These are phyloP conservation scores for Streptanthus diversifolius DNA, from an alignment of 345 rosid genomes.

Conservation along the genomic window DNA sequence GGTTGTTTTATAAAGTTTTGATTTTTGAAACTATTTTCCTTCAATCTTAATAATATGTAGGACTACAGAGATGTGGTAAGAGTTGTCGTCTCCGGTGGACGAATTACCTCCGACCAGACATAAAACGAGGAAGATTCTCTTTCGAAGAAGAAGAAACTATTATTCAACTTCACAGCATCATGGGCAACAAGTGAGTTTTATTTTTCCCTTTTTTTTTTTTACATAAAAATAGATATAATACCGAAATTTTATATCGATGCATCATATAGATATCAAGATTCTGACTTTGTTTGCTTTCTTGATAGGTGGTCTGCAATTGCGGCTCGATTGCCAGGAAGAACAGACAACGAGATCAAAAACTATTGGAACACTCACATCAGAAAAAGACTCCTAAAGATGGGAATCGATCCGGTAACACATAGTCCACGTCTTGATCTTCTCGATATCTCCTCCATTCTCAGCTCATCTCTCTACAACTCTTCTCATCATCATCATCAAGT, in stretches of 20 bases:
- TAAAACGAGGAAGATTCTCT: conserved; percentile 75
- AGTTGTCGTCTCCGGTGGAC: conserved; percentile 91
- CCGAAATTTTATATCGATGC: not conserved
- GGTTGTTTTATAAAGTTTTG: not conserved
- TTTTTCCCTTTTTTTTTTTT: not conserved
- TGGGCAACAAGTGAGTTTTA: conserved; percentile 72
- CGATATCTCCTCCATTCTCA: conserved; percentile 41
- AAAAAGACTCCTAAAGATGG: conserved; percentile 66
- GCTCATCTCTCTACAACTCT: conserved; percentile 36
- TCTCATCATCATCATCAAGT: conserved; percentile 35
- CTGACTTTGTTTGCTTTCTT: not conserved
- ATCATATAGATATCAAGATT: not conserved
- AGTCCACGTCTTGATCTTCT: conserved; percentile 66
- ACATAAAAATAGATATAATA: not conserved
- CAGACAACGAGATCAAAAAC: conserved; percentile 87
- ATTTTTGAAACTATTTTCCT: not conserved
- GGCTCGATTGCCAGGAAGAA: conserved; percentile 73
- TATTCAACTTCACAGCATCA: conserved; percentile 60
- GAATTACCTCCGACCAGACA: conserved; percentile 82
- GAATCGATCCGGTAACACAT: conserved; percentile 87
- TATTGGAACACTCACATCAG: conserved; percentile 88
- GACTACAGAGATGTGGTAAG: conserved; percentile 72
- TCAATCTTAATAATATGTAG: conserved; percentile 24
- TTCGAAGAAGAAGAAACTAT: conserved; percentile 75
- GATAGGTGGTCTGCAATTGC: conserved; percentile 91